Conservation (phyloP, 805 yeast species). For the Cyberlindnera mrakii region DNA sequence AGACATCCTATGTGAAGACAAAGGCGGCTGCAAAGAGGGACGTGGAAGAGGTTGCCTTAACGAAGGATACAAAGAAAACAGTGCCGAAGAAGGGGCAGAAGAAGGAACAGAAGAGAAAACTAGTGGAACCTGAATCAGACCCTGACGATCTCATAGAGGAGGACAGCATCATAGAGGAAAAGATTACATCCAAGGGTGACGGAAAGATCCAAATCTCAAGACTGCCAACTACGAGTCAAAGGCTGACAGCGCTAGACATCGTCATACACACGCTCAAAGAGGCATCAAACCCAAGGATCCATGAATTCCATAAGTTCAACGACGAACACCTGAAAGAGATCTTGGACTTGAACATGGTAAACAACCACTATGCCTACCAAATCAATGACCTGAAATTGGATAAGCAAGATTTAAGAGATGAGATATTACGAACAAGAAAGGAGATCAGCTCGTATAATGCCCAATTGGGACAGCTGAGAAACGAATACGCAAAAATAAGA, state of each 20-base stretch:
- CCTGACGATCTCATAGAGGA: not conserved
- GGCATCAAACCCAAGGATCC: slow-evolving; percentile 3
- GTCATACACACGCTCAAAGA: slow-evolving; percentile 9
- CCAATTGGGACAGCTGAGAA: slow-evolving; percentile 20
- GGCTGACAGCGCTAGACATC: slow-evolving; percentile 18
- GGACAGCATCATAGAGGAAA: not conserved
- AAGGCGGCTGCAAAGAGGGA: too few relatives aligned
- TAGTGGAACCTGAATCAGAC: not conserved
- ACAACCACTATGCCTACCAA: slow-evolving; percentile 27
- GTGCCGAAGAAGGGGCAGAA: not conserved
- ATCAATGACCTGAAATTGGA: slow-evolving; percentile 23
- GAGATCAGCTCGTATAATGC: slow-evolving; percentile 21
- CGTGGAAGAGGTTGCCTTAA: not conserved
- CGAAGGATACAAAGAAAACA: not conserved
- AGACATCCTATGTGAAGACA: too few relatives aligned
- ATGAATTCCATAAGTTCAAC: slow-evolving; percentile 19
- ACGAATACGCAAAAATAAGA: slow-evolving; percentile 21
- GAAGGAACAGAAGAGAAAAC: not conserved
- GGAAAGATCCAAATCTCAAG: slow-evolving; percentile 20
- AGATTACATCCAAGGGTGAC: slow-evolving; percentile 1
- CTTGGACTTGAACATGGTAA: slow-evolving; percentile 31
- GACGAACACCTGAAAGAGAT: slow-evolving; percentile 25
- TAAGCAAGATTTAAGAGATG: slow-evolving; percentile 25
- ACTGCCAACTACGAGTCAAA: slow-evolving; percentile 14
- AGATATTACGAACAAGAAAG: slow-evolving; percentile 25